A percentile compares a stretch with the other conserved stretches of the same genome.
These are phyloP conservation scores for Fusarium multiceps DNA, from an alignment of 2,329 filamentous ascomycete genomes.

Conservation along the genomic window DNA sequence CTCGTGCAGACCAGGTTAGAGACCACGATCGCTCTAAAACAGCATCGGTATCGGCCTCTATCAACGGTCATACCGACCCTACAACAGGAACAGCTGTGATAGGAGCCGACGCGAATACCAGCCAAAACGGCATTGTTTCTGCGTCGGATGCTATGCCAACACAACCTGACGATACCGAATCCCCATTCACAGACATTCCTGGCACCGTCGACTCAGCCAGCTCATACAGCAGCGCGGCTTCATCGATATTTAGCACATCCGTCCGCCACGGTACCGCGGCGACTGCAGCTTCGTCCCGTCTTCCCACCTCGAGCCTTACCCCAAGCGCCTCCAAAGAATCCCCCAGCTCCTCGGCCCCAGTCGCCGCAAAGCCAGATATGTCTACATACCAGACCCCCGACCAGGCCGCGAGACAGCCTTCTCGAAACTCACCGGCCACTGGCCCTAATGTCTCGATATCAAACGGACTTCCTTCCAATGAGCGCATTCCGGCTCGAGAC, in stretches of 20 bases:
- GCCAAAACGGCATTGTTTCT: slow-evolving; percentile 34
- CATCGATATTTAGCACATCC: slow-evolving; percentile 74
- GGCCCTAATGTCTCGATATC: slow-evolving; percentile 50
- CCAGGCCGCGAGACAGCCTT: slow-evolving; percentile 44
- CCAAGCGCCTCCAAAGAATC: slow-evolving; percentile 65
- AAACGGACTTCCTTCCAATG: slow-evolving; percentile 50
- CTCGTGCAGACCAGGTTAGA: slow-evolving; percentile 48
- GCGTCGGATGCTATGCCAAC: slow-evolving; percentile 44
- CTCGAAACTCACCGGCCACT: slow-evolving; percentile 46
- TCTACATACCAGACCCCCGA: slow-evolving; percentile 63
- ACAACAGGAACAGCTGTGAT: slow-evolving; percentile 38
- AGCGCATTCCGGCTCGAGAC: slow-evolving; percentile 68
- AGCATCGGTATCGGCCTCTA: slow-evolving; percentile 26
- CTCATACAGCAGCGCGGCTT: slow-evolving; percentile 76
- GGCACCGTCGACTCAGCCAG: slow-evolving; percentile 78
- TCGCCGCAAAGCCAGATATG: slow-evolving; percentile 65
- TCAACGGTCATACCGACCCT: slow-evolving; percentile 41
- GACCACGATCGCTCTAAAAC: slow-evolving; percentile 49
- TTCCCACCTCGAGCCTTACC: slow-evolving; percentile 59
- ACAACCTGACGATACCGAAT: slow-evolving; percentile 67
- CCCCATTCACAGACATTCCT: slow-evolving; percentile 71
- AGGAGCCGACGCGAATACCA: slow-evolving; percentile 43
- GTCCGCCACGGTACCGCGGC: slow-evolving; percentile 55
- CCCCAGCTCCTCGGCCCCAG: slow-evolving; percentile 60
- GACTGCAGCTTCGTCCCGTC: slow-evolving; percentile 54